Percentiles rank a stretch among this genome's conserved stretches.
Evolutionary conservation across 192 early-diverging fungal genomes (phyloP).

Genomic region (Gigaspora rosea): DNA sequence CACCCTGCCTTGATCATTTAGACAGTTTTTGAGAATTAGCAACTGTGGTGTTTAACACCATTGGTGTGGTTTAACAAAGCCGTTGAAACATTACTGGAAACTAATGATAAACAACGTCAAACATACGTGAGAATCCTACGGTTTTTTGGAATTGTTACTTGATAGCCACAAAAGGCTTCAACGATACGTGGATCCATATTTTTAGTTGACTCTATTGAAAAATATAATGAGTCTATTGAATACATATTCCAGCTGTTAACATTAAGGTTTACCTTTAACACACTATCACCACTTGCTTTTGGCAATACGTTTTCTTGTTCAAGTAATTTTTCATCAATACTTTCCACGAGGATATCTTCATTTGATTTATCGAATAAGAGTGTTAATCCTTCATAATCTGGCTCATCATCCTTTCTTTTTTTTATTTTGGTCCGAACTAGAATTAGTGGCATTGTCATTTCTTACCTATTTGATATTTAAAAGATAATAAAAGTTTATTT

Average conservation of each 20-base stretch:
- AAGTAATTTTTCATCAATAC: slow-evolving; percentile 19
- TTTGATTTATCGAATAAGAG: slow-evolving; percentile 21
- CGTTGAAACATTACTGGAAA: no score
- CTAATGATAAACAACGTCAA: slow-evolving; percentile 5
- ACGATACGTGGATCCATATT: slow-evolving; percentile 9
- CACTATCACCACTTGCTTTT: slow-evolving; percentile 14
- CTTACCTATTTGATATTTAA: slow-evolving; percentile 19
- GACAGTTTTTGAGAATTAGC: no score
- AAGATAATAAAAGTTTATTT: slow-evolving; percentile 3
- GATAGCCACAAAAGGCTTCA: slow-evolving; percentile 15
- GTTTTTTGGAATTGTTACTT: slow-evolving; percentile 21
- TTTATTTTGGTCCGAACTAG: slow-evolving; percentile 2
- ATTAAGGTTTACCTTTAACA: slow-evolving; percentile 19
- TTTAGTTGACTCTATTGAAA: slow-evolving; percentile 14
- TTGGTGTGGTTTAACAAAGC: no score
- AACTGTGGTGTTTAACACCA: no score
- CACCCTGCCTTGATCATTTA: no score
- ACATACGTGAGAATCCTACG: slow-evolving; percentile 22
- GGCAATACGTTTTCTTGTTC: slow-evolving; percentile 21
- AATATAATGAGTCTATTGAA: slow-evolving; percentile 26
- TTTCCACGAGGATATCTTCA: slow-evolving; percentile 21
- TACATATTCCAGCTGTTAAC: slow-evolving; percentile 25
- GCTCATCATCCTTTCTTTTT: slow-evolving; percentile 3
- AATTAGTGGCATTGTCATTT: slow-evolving; percentile 16
- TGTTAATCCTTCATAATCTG: slow-evolving; percentile 10